phyloP scores from a whole-genome alignment of 306 rosid genomes.

The Casuarina glauca region DNA sequence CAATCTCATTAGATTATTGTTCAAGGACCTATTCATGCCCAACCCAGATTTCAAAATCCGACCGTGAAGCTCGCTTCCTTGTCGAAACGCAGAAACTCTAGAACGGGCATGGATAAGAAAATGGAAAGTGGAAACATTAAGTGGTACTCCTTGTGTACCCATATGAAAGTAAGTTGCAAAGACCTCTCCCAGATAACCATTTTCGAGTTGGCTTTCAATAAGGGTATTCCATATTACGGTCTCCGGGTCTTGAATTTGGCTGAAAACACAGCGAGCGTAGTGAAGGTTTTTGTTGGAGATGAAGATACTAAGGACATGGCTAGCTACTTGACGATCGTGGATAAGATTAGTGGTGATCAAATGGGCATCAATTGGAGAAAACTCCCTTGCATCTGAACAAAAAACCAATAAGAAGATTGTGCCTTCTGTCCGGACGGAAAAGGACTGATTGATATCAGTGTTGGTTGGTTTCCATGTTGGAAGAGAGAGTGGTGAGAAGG shows the following conservation, averaged over 20 bases:
- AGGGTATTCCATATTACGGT: constrained; percentile 25
- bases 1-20: constrained; percentile 27
- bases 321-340: constrained; percentile 21
- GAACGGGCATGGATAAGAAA: constrained; percentile 26
- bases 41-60: constrained; percentile 26
- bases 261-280: constrained; percentile 11
- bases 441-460: not conserved
- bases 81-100: constrained; percentile 10
- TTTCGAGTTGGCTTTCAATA: constrained; percentile 20
- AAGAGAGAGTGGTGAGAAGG: constrained; percentile 13
- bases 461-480: constrained; percentile 4
- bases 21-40: constrained; percentile 26
- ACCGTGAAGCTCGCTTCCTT: constrained; percentile 26
- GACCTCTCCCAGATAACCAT: constrained; percentile 8
- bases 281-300: constrained; percentile 13
- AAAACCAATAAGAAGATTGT: constrained; percentile 22
- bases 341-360: constrained; percentile 35
- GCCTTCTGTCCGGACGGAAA: not conserved
- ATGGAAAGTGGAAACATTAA: constrained; percentile 35
- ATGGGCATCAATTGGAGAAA: constrained; percentile 24
- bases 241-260: constrained; percentile 21
- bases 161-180: constrained; percentile 23
- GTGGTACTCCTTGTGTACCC: constrained; percentile 18
- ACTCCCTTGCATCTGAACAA: constrained; percentile 24
- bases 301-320: constrained; percentile 30